Conservation (phyloP, 176 grass and related monocot species). For the Oryza glaberrima region DNA sequence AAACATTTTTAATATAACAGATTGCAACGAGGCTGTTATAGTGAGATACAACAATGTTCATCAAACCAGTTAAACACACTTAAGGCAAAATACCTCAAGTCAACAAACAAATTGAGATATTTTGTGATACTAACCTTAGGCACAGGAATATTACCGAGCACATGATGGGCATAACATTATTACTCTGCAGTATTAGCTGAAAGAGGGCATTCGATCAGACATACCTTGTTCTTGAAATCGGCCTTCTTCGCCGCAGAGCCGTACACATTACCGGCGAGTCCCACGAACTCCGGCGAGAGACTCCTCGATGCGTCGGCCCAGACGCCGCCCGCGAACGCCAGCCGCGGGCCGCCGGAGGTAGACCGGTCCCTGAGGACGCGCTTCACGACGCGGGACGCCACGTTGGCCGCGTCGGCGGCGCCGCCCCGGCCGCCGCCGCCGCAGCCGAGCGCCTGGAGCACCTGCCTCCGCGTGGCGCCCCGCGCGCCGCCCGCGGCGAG, state of each 20-base stretch:
- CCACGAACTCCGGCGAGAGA: constrained; percentile 35
- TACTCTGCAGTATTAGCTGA: background rate
- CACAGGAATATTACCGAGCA: constrained; percentile 14
- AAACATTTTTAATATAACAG: background rate
- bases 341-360: constrained; percentile 38
- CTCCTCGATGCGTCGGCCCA: constrained; percentile 45
- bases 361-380: constrained; percentile 52
- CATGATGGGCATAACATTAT: background rate
- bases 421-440: constrained; percentile 44
- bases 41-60: background rate
- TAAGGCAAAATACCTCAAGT: background rate
- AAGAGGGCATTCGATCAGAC: background rate
- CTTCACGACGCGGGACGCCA: constrained; percentile 49
- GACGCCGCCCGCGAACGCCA: constrained; percentile 35
- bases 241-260: constrained; percentile 32
- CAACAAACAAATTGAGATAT: background rate
- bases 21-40: background rate
- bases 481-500: constrained; percentile 47
- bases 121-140: background rate
- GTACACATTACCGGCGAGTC: constrained; percentile 14
- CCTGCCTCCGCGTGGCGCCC: constrained; percentile 44
- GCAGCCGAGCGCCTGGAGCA: constrained; percentile 36
- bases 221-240: constrained; percentile 41
- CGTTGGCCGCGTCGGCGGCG: constrained; percentile 45
- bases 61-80: background rate